Evolutionary conservation across 2,329 filamentous ascomycete genomes (phyloP), one percentile per base, ranked within the genome.

Genomic region (Macroventuria anomochaeta): DNA sequence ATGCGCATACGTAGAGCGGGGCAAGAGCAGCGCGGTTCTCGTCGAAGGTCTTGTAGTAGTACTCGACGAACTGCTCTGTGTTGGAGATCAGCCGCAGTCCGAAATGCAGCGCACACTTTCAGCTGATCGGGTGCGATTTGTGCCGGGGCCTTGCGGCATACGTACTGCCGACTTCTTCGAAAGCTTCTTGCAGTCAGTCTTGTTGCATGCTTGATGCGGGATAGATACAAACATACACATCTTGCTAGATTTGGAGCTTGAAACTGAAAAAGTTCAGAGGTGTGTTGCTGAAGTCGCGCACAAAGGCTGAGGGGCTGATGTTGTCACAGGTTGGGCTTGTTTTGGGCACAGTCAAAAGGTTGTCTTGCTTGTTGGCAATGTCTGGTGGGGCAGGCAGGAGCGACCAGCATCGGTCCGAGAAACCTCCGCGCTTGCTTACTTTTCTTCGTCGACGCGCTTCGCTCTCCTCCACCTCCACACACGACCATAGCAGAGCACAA

Each of bases 41-140:
- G 75, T 96, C 92, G 78, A 97, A 96, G 55, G 87, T 88, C 70
- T 88, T 82, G 84, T 96, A 97, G 86, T 97, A 97, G 82, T 88
- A 93, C 57, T 87, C 74, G 64, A 93, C 88, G 78, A 97, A 97
- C 79, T 96, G 85, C 76, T 88, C 93, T 97, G 69, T 55, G 20
- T 33, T 36, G 29, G 40, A 37, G 17, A 31, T 70, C 53, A 67
- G 64, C 60, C 53, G 48, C 29, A 10, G 33, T 43, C n/a, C 33
- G 12, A 13, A 13, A n/a, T 32, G 17, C 21, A 12, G 40, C 23
- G 46, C 46, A 26, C 15, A 26, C 7, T 10, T 17, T 40, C 21
- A 34, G 21, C 13, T 29, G 12, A 11, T 21, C 29, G 29, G 23
- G n/a, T 29, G 36, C 37, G 41, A 34, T n/a, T 50, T 8, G 21